phyloP scores from a whole-genome alignment of 768 basidiomycete genomes.

The Suillus paluster region DNA sequence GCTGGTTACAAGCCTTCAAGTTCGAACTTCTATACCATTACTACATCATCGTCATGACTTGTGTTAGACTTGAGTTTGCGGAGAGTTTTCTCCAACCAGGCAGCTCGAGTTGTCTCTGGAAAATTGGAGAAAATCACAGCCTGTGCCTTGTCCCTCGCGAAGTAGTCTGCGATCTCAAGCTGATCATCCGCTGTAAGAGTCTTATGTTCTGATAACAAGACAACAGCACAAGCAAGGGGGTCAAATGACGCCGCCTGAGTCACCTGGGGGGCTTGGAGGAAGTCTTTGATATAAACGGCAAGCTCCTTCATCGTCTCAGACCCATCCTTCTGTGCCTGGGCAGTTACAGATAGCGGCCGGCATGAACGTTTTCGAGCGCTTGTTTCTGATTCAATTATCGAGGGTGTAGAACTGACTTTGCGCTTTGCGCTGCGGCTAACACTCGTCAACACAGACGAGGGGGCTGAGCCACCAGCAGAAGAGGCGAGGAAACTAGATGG shows the following conservation, averaged over 20 bases:
- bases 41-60: too few species aligned
- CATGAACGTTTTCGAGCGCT: neutral
- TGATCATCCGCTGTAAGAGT: neutral
- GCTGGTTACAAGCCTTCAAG: too few species aligned
- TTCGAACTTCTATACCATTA: too few species aligned
- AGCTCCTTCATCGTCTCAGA: neutral
- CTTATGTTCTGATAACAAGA: neutral
- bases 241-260: too few species aligned
- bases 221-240: neutral
- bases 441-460: neutral
- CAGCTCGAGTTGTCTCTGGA: neutral
- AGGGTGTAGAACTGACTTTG: neutral
- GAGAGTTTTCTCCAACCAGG: neutral
- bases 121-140: neutral
- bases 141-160: neutral
- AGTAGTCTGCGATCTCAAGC: neutral
- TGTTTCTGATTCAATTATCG: neutral
- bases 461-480: neutral
- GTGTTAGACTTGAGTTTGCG: neutral
- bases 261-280: neutral
- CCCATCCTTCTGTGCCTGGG: neutral
- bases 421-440: neutral
- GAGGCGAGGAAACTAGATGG: neutral
- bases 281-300: neutral
- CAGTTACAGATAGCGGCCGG: neutral